Conservation (phyloP, 1,284 basidiomycete species). For the Coniferiporia sulphurascens region DNA sequence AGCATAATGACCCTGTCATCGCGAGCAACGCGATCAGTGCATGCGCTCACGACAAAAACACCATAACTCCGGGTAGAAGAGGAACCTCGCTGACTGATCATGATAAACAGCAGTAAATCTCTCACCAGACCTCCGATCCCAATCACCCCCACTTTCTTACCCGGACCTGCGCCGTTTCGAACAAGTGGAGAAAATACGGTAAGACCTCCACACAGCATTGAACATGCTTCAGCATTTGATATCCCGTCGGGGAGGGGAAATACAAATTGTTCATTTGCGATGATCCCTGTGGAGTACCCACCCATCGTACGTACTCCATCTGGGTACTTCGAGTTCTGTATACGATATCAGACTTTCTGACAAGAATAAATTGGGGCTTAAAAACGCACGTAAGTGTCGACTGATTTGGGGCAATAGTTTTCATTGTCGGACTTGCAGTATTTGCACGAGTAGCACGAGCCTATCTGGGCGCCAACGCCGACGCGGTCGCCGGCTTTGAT, state of each 20-base stretch:
- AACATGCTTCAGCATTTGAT: constrained; percentile 44
- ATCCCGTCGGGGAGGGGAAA: constrained; percentile 64
- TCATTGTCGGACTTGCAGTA: constrained; percentile 53
- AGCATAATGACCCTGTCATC: constrained; percentile 40
- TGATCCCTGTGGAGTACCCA: constrained; percentile 63
- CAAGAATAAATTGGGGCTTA: constrained; percentile 11
- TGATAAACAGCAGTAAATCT: no score
- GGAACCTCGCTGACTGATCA: constrained; percentile 17
- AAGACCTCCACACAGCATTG: constrained; percentile 61
- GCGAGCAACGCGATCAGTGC: neutral
- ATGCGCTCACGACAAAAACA: constrained; percentile 29
- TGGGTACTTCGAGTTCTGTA: constrained; percentile 33
- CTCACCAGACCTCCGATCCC: constrained; percentile 49
- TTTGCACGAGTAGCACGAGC: constrained; percentile 46
- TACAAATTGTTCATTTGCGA: constrained; percentile 64
- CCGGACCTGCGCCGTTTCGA: constrained; percentile 55
- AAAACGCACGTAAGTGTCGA: constrained; percentile 30
- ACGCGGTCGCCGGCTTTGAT: constrained; percentile 63
- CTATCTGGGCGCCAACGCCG: constrained; percentile 60
- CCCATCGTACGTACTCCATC: constrained; percentile 51
- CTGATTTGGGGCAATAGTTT: constrained; percentile 40
- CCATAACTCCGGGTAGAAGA: neutral
- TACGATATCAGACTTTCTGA: constrained; percentile 29
- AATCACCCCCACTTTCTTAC: constrained; percentile 63
- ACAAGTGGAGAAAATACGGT: constrained; percentile 65